phyloP scores from a whole-genome alignment of 2,329 filamentous ascomycete genomes.

The Aspergillus sergii region DNA sequence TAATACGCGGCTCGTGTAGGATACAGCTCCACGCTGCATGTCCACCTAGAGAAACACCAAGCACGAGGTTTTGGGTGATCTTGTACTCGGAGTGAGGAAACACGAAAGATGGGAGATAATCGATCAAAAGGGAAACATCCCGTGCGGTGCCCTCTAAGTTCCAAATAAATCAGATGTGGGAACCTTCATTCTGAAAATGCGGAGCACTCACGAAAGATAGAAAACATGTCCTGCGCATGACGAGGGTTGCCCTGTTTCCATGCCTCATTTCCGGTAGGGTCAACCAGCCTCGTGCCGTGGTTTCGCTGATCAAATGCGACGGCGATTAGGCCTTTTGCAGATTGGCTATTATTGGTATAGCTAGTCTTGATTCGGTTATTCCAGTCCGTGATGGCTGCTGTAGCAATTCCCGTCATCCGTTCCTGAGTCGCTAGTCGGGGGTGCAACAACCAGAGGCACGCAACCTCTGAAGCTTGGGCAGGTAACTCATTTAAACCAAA shows the following conservation, averaged over 20 bases:
- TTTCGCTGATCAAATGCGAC: slow-evolving; percentile 91
- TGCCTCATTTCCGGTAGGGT: slow-evolving; percentile 69
- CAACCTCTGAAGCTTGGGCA: slow-evolving; percentile 56
- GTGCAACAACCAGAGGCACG: slow-evolving; percentile 90
- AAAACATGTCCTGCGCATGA: slow-evolving; percentile 93
- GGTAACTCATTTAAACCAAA: slow-evolving; percentile 79
- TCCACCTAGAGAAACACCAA: slow-evolving; percentile 84
- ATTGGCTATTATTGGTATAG: slow-evolving; percentile 26
- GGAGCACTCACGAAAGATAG: slow-evolving; percentile 62
- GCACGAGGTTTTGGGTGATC: slow-evolving; percentile 67
- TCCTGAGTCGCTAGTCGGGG: slow-evolving; percentile 71
- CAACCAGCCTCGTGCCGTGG: slow-evolving; percentile 75
- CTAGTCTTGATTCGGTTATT: slow-evolving; percentile 49
- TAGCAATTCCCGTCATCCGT: slow-evolving; percentile 75
- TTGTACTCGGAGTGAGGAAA: slow-evolving; percentile 55
- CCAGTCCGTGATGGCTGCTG: slow-evolving; percentile 70
- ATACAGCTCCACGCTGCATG: slow-evolving; percentile 85
- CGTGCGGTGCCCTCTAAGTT: slow-evolving; percentile 63
- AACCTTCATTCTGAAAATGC: neutral
- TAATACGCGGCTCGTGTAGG: slow-evolving; percentile 75
- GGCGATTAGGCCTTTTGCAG: slow-evolving; percentile 68
- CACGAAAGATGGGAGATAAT: slow-evolving; percentile 75
- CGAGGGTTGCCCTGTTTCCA: slow-evolving; percentile 78
- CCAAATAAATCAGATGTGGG: neutral
- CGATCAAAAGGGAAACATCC: slow-evolving; percentile 77